These are phyloP conservation scores for Pseudevernia furfuracea DNA, from an alignment of 495 filamentous ascomycete genomes.

Conservation along the genomic window DNA sequence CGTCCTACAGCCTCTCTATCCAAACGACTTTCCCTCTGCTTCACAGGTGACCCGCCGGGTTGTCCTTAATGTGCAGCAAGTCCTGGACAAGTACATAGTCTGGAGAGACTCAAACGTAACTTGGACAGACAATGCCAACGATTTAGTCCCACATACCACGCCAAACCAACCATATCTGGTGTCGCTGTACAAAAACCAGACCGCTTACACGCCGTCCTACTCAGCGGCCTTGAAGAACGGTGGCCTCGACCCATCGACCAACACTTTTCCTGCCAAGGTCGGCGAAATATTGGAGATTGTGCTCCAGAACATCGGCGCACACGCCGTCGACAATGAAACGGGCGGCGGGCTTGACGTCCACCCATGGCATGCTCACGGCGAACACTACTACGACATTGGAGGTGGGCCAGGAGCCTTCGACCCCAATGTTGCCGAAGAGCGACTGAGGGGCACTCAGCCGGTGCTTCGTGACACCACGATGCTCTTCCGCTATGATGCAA, in stretches of 20 bases:
- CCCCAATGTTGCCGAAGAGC: constrained; percentile 1
- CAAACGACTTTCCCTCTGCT: constrained; percentile 1
- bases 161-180: neutral
- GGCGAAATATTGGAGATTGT: constrained; percentile 1
- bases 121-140: neutral
- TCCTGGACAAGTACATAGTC: neutral
- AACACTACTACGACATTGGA: constrained; percentile 5
- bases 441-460: neutral
- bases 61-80: neutral
- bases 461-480: constrained; percentile 1
- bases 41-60: neutral
- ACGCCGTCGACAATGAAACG: neutral
- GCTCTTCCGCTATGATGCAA: constrained; percentile 4
- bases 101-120: neutral
- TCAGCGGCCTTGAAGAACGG: neutral
- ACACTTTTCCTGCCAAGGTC: neutral
- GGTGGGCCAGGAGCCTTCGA: constrained; percentile 1
- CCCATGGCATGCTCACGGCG: constrained; percentile 4
- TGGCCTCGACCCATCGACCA: neutral
- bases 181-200: neutral
- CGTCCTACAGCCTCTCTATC: constrained; percentile 3
- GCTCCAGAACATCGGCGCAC: neutral
- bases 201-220: constrained; percentile 4
- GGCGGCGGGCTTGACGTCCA: constrained; percentile 1
- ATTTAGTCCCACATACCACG: neutral